Evolutionary conservation across 306 rosid genomes (phyloP), one percentile per base, ranked within the genome.

Genomic region (Parietaria judaica): DNA sequence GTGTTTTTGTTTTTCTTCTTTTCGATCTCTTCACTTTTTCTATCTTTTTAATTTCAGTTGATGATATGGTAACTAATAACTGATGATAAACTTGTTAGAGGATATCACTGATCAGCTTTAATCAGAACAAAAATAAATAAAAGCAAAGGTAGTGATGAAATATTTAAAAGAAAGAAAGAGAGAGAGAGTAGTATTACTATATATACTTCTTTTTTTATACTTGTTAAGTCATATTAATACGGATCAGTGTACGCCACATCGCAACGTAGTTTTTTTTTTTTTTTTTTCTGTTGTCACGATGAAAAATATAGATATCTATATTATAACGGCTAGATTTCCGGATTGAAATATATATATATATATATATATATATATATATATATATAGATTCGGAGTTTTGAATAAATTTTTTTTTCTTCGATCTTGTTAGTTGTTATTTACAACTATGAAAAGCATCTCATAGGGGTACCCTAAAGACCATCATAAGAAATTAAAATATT

Each of bases 401-500:
- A 23, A 23, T 23, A 23, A 2, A n/a, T n/a, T 23, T 23, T 23
- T 23, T 23, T 23, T 23, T 23, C 31, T 23, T 23, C 31, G 31
- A 23, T 23, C 31, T 58, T 16, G 44, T 56, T 35, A 3, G n/a
- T 11, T 36, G 8, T 34, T 46, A 9, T 37, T 4, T 48, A 66
- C 53, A 9, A 23, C 59, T 5, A 55, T 16, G 53, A 17, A 60
- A 60, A 60, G 38, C 23, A 60, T 46, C 14, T 11, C 17, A 48
- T 35, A 49, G 56, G 56, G 41, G 36, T 49, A 63, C 56, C 47
- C 14, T 47, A 62, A 9, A 11, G 11, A 56, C 44, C 60, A 36
- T 56, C 15, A 34, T 56, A 14, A 9, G 31, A 23, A 23, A 23
- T 23, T 23, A 57, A 57, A 57, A 53, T 53, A 4, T 39, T 57